These are phyloP conservation scores for Mortierella sp. DNA, from an alignment of 371 early-diverging fungal genomes.

Conservation along the genomic window DNA sequence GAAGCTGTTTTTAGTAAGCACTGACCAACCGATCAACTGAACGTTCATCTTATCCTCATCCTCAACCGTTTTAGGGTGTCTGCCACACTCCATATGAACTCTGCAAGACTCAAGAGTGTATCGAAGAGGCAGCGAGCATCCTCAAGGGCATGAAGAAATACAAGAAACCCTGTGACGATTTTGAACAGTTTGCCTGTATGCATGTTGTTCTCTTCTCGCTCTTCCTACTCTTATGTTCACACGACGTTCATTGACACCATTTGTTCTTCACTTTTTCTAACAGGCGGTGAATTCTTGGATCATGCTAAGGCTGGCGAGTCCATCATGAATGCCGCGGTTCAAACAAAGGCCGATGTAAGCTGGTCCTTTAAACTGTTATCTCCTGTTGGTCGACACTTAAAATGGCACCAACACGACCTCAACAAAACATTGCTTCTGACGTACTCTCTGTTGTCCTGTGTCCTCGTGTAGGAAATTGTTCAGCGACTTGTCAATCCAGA, in stretches of 20 bases:
- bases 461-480: not conserved
- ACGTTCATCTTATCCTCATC: not conserved
- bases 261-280: too few species aligned
- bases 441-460: too few species aligned
- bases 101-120: slow-evolving; percentile 7
- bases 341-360: slow-evolving; percentile 1
- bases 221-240: too few species aligned
- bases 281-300: slow-evolving; percentile 13
- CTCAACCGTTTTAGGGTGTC: not conserved
- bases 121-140: not conserved
- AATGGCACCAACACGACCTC: too few species aligned
- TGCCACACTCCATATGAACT: too few species aligned
- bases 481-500: slow-evolving; percentile 28
- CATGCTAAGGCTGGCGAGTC: not conserved
- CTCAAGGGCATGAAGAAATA: not conserved
- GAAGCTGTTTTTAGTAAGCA: too few species aligned
- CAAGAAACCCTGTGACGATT: not conserved
- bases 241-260: too few species aligned
- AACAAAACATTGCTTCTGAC: not conserved
- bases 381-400: too few species aligned
- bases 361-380: too few species aligned
- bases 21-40: too few species aligned
- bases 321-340: not conserved
- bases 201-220: too few species aligned
- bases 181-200: not conserved